Percentiles rank a stretch among this genome's conserved stretches.
Conservation (phyloP, 805 yeast species). For the Starmerella stellata region DNA sequence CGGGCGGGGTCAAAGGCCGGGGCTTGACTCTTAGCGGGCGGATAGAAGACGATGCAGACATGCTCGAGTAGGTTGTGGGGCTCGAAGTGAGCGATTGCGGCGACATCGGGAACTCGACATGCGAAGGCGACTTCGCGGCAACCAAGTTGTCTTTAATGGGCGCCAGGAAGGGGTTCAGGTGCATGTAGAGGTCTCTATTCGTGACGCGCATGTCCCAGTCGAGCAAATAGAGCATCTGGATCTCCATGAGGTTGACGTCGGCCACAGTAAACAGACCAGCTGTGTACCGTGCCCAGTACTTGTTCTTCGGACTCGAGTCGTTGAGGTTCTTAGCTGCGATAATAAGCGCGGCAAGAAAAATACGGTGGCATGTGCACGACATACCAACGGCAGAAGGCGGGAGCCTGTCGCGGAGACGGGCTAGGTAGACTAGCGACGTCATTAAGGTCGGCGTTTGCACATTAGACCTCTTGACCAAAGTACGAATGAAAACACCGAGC, state of each 20-base stretch:
- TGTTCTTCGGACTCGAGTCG: slow-evolving; percentile 87
- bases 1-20: slow-evolving; percentile 6
- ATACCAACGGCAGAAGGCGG: slow-evolving; percentile 85
- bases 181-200: slow-evolving; percentile 48
- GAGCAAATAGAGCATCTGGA: slow-evolving; percentile 63
- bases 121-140: slow-evolving; percentile 1
- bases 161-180: slow-evolving; percentile 54
- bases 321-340: slow-evolving; percentile 83
- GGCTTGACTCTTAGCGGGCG: slow-evolving; percentile 8
- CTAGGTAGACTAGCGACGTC: slow-evolving; percentile 74
- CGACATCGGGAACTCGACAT: background rate
- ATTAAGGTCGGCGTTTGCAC: slow-evolving; percentile 90
- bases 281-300: slow-evolving; percentile 90
- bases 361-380: slow-evolving; percentile 76
- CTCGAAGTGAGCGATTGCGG: background rate
- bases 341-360: slow-evolving; percentile 73
- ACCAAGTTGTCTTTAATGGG: slow-evolving; percentile 45
- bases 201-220: slow-evolving; percentile 70
- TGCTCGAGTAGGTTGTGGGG: too few relatives aligned
- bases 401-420: slow-evolving; percentile 53
- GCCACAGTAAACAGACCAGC: slow-evolving; percentile 57
- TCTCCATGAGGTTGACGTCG: slow-evolving; percentile 81
- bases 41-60: slow-evolving; percentile 1
- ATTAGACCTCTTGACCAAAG: slow-evolving; percentile 59
- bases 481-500: slow-evolving; percentile 40